phyloP scores from a whole-genome alignment of 306 rosid genomes.

The Prunus padus region DNA sequence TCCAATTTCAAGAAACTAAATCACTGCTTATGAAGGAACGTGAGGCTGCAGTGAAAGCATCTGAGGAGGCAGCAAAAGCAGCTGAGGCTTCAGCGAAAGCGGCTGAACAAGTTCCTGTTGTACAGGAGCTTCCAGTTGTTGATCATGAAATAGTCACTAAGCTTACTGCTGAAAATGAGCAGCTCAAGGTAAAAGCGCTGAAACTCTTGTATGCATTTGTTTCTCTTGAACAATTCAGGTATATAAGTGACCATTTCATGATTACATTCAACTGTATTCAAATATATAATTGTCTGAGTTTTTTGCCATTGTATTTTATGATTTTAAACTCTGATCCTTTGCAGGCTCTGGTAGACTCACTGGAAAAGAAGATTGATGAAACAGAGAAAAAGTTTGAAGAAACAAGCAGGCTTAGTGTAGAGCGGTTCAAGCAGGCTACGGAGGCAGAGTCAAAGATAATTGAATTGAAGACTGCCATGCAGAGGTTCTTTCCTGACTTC shows the following conservation, averaged over 20 bases:
- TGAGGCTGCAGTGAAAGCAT: slow-evolving; percentile 40
- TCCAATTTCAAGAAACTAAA: slow-evolving; percentile 54
- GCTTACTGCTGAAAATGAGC: slow-evolving; percentile 67
- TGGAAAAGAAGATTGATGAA: slow-evolving; percentile 73
- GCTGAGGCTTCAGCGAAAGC: slow-evolving; percentile 39
- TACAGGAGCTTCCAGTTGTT: slow-evolving; percentile 45
- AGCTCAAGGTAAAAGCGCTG: slow-evolving; percentile 52
- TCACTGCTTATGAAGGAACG: slow-evolving; percentile 52
- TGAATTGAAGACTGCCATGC: slow-evolving; percentile 76
- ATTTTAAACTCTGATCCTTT: slow-evolving; percentile 22
- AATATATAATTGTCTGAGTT: slow-evolving; percentile 3
- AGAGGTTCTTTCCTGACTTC: slow-evolving; percentile 52
- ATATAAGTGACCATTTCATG: neutral
- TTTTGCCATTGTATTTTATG: slow-evolving; percentile 14
- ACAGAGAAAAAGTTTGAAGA: slow-evolving; percentile 57
- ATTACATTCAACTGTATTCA: neutral
- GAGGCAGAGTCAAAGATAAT: slow-evolving; percentile 82
- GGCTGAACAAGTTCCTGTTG: slow-evolving; percentile 36
- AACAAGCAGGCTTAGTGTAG: slow-evolving; percentile 59
- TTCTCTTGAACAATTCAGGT: neutral
- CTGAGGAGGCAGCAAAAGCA: slow-evolving; percentile 19
- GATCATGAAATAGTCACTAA: slow-evolving; percentile 51
- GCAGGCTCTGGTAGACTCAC: slow-evolving; percentile 68
- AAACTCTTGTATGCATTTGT: slow-evolving; percentile 5
- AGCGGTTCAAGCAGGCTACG: slow-evolving; percentile 70